These are phyloP conservation scores for Trypanosoma grayi DNA, from an alignment of 208 protist species.

Conservation along the genomic window DNA sequence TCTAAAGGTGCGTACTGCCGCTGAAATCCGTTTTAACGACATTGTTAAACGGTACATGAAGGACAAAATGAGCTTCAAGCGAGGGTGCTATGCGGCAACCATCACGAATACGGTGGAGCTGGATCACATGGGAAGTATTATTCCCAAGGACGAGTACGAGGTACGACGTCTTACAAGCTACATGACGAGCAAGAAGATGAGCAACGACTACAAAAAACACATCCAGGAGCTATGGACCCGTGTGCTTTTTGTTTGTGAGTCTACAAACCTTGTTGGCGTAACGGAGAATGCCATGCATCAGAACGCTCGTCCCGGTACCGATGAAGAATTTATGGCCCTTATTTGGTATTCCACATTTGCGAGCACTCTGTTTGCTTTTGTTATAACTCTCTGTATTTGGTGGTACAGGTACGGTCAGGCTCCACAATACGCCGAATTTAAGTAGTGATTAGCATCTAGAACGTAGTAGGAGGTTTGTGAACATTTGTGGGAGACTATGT, in stretches of 20 bases:
- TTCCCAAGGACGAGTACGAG: conserved; percentile 91
- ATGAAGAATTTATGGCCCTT: conserved; percentile 89
- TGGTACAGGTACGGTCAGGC: conserved; percentile 89
- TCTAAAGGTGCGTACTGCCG: conserved; percentile 84
- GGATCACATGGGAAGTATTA: conserved; percentile 90
- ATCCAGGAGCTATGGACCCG: conserved; percentile 86
- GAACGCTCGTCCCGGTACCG: conserved; percentile 81
- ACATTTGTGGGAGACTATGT: conserved; percentile 3
- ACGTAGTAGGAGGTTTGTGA: conserved; percentile 1
- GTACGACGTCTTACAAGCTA: conserved; percentile 85
- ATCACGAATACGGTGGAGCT: conserved; percentile 87
- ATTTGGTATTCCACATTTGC: conserved; percentile 80
- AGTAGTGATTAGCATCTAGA: too few relatives aligned
- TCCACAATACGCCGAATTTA: conserved; percentile 76
- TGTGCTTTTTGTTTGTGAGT: conserved; percentile 84
- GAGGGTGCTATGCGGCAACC: conserved; percentile 78
- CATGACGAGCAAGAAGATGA: conserved; percentile 91
- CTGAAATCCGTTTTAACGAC: conserved; percentile 83
- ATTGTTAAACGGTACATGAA: conserved; percentile 89
- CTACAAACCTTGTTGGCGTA: conserved; percentile 72
- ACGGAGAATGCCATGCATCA: conserved; percentile 73
- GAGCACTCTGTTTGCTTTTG: conserved; percentile 68
- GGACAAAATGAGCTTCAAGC: conserved; percentile 84
- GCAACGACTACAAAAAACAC: conserved; percentile 88
- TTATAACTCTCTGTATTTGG: conserved; percentile 59